Base-by-base conservation (phyloP, 2,329 filamentous ascomycete species). In the Arthrobotrys conoides region DNA sequence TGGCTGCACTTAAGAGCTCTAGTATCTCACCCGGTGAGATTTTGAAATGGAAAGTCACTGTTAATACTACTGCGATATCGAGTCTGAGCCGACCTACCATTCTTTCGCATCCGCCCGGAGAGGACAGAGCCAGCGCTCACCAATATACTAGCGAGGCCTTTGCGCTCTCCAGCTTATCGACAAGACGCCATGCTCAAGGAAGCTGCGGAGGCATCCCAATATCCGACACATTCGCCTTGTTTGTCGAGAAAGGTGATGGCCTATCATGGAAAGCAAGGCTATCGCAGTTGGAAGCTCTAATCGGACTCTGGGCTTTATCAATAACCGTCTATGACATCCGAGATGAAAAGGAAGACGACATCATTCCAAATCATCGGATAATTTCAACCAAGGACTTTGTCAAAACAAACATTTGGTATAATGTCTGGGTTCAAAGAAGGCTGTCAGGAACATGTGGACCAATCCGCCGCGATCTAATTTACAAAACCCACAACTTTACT, bases 281-380 rank as follows among this genome's bases (percentile, higher is more conserved):
- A 6, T 41, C 69, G 9, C 59, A 73, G 41, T 36, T 79, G n/a
- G 68, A 79, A 22, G 53, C 75, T 14, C 22, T 73, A 1, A 38
- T 79, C 3, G 63, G 68, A 1, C 49, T 79, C 14, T 79, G 75
- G 75, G 49, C 65, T 24, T 41, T 78, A 18, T 78, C 75, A 5
- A 64, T 68, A 3, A 68, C 59, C 20, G 48, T 63, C 1, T 61
- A 76, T 20, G 64, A 76, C 22, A 70, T 65, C 12, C 38, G 55
- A n/a, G 41, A 76, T 38, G 16, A n/a, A 12, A 57, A 53, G 36
- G 57, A 71, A 22, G 48, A 57, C 10, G 30, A 53, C 41, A 55
- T 65, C 53, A 24, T 61, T 6, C 30, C 59, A 1, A 71, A 71
- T 16, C 63, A 36, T 30, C 69, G 69, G 6, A 61, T 71, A 49